Base-by-base conservation (phyloP, 2,329 filamentous ascomycete species). In the Aspergillus texensis region DNA sequence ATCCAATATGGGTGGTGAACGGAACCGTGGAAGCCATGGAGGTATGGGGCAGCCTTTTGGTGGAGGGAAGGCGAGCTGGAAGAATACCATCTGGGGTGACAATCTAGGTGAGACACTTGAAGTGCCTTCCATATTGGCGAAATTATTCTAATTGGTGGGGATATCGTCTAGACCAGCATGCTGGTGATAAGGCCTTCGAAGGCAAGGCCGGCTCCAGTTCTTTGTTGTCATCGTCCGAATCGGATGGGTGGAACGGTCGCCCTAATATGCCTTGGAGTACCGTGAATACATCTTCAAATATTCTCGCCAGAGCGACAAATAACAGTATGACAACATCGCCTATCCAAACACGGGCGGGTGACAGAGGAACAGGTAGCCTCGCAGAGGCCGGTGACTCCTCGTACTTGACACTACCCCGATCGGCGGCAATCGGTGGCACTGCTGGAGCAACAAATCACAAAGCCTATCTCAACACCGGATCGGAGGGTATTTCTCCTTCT, bases 191-290 rank as follows among this genome's bases (percentile, higher is more conserved):
- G 41, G 71, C 67, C 11, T 77, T 83, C 45, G 84, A 86, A 68
- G 83, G 81, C 60, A 87, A 89, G 71, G 88, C 87, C 4, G 91
- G 90, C 56, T 92, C 90, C 6, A 85, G 88, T 65, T 90, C 89
- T 63, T 81, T 93, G 45, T 83, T 91, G 64, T 84, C 87, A 52
- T 86, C 88, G 48, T 91, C 90, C 11, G 89, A 92, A 71, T 86
- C 86, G 21, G 89, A 91, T 68, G 81, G 83, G 54, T 91, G 89
- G 88, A 76, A 71, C 64, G 78, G 77, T 58, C 81, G 81, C 53
- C 79, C 82, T 58, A 82, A 80, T 66, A 79, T 83, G 43, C 84
- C 86, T 19, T 93, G 90, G 90, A 85, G 84, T 66, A 78, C 79
- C 8, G 70, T 81, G 28, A 85, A 87, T 53, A 78, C 75, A 46